phyloP scores from a whole-genome alignment of 108 stramenopile species.

The Nitzschia inconspicua region DNA sequence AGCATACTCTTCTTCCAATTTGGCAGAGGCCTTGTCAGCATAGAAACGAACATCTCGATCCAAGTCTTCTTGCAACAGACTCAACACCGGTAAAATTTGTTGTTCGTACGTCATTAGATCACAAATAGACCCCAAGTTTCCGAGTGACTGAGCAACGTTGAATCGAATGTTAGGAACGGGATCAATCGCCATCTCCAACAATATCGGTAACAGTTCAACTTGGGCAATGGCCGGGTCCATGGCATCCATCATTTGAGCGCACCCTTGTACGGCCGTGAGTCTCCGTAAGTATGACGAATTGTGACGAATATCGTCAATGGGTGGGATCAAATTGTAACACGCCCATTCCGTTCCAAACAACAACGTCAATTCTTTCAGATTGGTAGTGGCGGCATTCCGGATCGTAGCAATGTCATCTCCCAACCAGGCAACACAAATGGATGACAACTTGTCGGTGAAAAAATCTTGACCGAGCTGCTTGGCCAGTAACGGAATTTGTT shows the following conservation, averaged over 20 bases:
- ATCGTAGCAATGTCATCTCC: slow-evolving; percentile 92
- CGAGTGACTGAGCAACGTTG: slow-evolving; percentile 91
- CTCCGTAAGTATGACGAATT: slow-evolving; percentile 81
- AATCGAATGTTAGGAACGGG: slow-evolving; percentile 96
- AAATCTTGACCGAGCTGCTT: slow-evolving; percentile 89
- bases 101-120: slow-evolving; percentile 52
- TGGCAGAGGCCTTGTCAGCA: slow-evolving; percentile 45
- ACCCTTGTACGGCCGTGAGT: slow-evolving; percentile 90
- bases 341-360: slow-evolving; percentile 96
- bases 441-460: slow-evolving; percentile 79
- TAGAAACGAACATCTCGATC: slow-evolving; percentile 94
- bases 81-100: slow-evolving; percentile 76
- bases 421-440: slow-evolving; percentile 92
- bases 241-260: slow-evolving; percentile 66
- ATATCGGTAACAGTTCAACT: slow-evolving; percentile 77
- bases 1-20: slow-evolving; percentile 29
- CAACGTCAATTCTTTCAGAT: slow-evolving; percentile 77
- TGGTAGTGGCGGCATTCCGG: slow-evolving; percentile 87
- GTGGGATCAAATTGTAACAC: slow-evolving; percentile 78
- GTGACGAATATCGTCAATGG: slow-evolving; percentile 69
- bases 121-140: slow-evolving; percentile 59
- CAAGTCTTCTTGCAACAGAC: slow-evolving; percentile 72
- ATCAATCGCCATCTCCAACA: slow-evolving; percentile 92
- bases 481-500: slow-evolving; percentile 91
- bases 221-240: slow-evolving; percentile 62